Conservation (phyloP, 2,329 filamentous ascomycete species). For the Venturia effusa region DNA sequence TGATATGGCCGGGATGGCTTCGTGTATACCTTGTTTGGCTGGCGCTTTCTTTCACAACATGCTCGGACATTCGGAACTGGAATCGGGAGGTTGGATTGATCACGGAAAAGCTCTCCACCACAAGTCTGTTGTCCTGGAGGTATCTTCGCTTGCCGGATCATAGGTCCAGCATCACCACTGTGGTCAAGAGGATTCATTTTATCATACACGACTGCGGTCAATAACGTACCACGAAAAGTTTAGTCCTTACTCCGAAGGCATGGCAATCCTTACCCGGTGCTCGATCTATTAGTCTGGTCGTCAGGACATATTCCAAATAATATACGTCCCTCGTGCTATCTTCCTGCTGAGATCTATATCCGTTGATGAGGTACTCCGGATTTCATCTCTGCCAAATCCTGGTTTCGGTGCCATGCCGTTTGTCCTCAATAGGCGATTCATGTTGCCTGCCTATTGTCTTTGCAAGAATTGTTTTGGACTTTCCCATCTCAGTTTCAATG, state of each 20-base stretch:
- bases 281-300: background rate
- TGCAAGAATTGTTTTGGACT: background rate
- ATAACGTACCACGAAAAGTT: slow-evolving; percentile 1
- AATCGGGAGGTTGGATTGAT: slow-evolving; percentile 5
- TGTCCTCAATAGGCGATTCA: background rate
- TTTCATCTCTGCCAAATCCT: background rate
- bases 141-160: background rate
- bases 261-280: background rate
- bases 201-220: background rate
- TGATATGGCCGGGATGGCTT: background rate
- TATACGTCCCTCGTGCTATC: background rate
- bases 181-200: background rate
- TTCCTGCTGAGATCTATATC: background rate
- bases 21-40: slow-evolving; percentile 1
- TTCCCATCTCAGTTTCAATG: background rate
- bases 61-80: background rate
- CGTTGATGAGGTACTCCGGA: background rate
- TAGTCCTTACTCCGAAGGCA: background rate
- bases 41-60: slow-evolving; percentile 5
- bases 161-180: background rate
- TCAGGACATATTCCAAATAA: background rate
- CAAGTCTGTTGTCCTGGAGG: background rate
- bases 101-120: slow-evolving; percentile 2
- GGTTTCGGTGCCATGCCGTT: background rate
- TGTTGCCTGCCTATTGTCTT: background rate